phyloP scores from a whole-genome alignment of 495 filamentous ascomycete genomes.

The Pseudevernia furfuracea region DNA sequence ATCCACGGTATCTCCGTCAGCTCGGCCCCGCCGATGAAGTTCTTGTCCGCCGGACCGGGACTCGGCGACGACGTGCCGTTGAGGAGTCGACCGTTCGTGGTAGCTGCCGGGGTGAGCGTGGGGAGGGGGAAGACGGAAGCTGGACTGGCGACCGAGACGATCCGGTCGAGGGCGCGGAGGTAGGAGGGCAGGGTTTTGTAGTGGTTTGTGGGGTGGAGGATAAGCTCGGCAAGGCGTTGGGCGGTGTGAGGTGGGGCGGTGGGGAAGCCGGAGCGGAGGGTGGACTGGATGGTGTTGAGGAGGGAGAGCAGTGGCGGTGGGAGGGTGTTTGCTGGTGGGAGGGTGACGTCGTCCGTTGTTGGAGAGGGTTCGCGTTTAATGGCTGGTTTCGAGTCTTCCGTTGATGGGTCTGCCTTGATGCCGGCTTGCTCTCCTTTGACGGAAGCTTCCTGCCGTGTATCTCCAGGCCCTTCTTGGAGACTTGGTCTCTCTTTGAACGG shows the following conservation, averaged over 20 bases:
- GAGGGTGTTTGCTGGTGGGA: conserved; percentile 39
- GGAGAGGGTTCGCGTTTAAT: conserved; percentile 35
- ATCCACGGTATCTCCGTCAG: conserved; percentile 94
- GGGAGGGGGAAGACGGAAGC: conserved; percentile 77
- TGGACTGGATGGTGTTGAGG: conserved; percentile 56
- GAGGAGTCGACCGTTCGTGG: conserved; percentile 26
- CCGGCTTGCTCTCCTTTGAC: conserved; percentile 1
- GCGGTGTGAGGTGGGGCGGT: conserved; percentile 81
- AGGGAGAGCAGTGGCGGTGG: conserved; percentile 57
- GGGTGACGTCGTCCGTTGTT: conserved; percentile 31
- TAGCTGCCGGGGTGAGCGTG: conserved; percentile 39
- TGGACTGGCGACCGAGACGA: conserved; percentile 82
- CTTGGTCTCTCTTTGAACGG: not conserved
- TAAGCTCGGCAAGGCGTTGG: conserved; percentile 88
- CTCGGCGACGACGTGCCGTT: conserved; percentile 35
- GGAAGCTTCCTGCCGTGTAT: conserved; percentile 3
- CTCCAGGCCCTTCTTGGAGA: not conserved
- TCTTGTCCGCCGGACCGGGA: conserved; percentile 52
- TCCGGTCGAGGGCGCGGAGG: conserved; percentile 83
- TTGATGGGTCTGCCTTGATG: conserved; percentile 10
- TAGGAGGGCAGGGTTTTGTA: conserved; percentile 76
- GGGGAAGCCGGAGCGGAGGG: conserved; percentile 60
- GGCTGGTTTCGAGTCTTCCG: conserved; percentile 32
- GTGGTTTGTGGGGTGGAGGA: conserved; percentile 65
- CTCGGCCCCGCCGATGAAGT: conserved; percentile 82